Evolutionary conservation across 2,329 filamentous ascomycete species (phyloP).

Genomic region (Meredithiella fracta): DNA sequence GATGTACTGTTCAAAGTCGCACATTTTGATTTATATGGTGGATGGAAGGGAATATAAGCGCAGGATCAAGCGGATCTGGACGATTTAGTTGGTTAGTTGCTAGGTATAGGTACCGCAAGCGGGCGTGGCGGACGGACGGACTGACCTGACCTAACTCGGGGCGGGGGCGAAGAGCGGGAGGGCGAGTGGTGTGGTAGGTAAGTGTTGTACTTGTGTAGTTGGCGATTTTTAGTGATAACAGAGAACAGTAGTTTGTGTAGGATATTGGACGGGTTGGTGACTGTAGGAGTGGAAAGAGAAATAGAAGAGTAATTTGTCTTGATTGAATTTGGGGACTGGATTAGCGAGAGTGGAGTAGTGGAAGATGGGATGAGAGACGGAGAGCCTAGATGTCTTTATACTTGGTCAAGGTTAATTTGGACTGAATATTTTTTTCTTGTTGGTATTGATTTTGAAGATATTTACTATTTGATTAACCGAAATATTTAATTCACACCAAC

Average conservation of each 20-base stretch:
- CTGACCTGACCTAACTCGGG: neutral
- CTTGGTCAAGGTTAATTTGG: neutral
- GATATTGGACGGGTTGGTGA: neutral
- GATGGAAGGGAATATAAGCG: neutral
- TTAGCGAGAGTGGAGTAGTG: too few species aligned
- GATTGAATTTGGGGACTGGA: too few species aligned
- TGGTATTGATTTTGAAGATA: too few species aligned
- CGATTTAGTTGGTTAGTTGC: neutral
- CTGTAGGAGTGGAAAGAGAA: too few species aligned
- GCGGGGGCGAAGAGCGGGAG: neutral
- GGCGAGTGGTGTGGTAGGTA: neutral
- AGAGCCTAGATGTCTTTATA: neutral
- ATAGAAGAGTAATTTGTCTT: too few species aligned
- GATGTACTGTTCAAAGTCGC: conserved; percentile 52
- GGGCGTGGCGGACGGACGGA: neutral
- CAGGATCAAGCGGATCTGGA: neutral
- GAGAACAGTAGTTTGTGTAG: neutral
- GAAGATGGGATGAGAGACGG: neutral
- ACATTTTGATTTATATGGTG: conserved; percentile 35
- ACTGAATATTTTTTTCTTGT: neutral
- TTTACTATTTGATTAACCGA: too few species aligned
- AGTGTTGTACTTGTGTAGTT: neutral
- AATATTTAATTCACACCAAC: too few species aligned
- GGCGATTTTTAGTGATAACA: neutral
- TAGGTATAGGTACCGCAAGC: neutral